phyloP scores from a whole-genome alignment of 2,329 filamentous ascomycete genomes.

The Grosmannia huntii region DNA sequence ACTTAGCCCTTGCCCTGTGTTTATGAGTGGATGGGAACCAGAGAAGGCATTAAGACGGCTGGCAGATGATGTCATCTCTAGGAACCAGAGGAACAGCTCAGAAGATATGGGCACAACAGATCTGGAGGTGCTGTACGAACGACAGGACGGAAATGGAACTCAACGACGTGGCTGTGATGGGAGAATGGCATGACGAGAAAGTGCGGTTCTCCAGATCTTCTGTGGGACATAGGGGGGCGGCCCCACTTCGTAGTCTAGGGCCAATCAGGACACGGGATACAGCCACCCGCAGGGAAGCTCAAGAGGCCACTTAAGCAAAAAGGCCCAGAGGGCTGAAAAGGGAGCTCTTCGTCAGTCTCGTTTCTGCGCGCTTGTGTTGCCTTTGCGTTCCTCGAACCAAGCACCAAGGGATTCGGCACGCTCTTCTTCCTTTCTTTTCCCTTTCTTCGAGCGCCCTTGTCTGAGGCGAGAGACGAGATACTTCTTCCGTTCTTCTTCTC shows the following conservation, averaged over 20 bases:
- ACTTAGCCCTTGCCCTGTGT: not conserved
- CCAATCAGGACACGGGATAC: not conserved
- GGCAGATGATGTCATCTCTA: not conserved
- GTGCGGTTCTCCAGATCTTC: not conserved
- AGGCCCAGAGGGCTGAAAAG: not conserved
- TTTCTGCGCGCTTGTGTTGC: not conserved
- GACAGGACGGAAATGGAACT: not conserved
- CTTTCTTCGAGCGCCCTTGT: not conserved
- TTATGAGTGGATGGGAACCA: not conserved
- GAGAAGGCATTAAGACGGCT: no score
- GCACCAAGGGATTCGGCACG: not conserved
- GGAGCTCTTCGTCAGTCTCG: not conserved
- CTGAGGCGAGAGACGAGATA: not conserved
- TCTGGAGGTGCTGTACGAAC: no score
- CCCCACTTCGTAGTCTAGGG: not conserved
- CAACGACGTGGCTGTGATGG: not conserved
- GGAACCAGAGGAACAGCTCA: no score
- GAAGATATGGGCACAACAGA: not conserved
- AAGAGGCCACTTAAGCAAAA: constrained; percentile 3
- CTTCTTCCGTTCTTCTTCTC: not conserved
- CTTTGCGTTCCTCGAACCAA: not conserved
- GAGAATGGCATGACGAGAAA: not conserved
- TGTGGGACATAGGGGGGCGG: not conserved
- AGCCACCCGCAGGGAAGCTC: not conserved
- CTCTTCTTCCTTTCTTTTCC: not conserved